These are phyloP conservation scores for Bisporella sp. DNA, from an alignment of 2,329 filamentous ascomycete genomes.

Conservation along the genomic window DNA sequence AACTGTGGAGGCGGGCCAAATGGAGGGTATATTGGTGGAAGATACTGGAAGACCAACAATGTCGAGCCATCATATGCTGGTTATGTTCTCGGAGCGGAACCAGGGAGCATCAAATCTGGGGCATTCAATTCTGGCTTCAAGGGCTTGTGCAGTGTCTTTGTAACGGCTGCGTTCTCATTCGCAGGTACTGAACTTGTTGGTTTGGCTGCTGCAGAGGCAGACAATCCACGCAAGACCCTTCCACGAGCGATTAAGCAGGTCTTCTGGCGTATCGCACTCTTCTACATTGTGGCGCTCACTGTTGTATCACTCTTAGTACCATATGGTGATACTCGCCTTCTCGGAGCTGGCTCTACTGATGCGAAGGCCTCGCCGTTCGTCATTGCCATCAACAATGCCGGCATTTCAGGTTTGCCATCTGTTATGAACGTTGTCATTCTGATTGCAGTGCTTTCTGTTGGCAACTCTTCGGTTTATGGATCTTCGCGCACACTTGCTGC, in stretches of 20 bases:
- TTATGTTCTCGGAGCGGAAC: constrained; percentile 19
- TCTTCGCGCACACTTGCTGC: constrained; percentile 53
- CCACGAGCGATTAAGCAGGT: constrained; percentile 46
- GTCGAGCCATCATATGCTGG: constrained; percentile 32
- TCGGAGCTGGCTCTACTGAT: constrained; percentile 27
- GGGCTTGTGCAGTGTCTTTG: constrained; percentile 44
- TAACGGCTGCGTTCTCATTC: constrained; percentile 44
- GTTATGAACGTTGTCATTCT: constrained; percentile 55
- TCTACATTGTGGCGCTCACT: constrained; percentile 46
- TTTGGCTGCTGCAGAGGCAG: constrained; percentile 44
- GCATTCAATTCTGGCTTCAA: constrained; percentile 42
- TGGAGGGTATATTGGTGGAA: constrained; percentile 54
- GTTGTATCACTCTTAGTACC: constrained; percentile 44
- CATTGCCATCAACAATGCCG: constrained; percentile 46
- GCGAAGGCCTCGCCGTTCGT: constrained; percentile 46
- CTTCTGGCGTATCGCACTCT: constrained; percentile 46
- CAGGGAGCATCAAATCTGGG: constrained; percentile 17
- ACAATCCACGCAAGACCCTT: constrained; percentile 40
- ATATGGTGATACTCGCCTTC: constrained; percentile 34
- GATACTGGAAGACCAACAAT: constrained; percentile 50
- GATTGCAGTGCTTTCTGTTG: constrained; percentile 51
- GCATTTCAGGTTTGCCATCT: constrained; percentile 42
- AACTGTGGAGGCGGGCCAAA: constrained; percentile 45
- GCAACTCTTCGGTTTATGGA: constrained; percentile 52
- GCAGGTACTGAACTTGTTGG: constrained; percentile 46